Conservation (phyloP, 176 grass and related monocot species). For the Oryza coarctata region DNA sequence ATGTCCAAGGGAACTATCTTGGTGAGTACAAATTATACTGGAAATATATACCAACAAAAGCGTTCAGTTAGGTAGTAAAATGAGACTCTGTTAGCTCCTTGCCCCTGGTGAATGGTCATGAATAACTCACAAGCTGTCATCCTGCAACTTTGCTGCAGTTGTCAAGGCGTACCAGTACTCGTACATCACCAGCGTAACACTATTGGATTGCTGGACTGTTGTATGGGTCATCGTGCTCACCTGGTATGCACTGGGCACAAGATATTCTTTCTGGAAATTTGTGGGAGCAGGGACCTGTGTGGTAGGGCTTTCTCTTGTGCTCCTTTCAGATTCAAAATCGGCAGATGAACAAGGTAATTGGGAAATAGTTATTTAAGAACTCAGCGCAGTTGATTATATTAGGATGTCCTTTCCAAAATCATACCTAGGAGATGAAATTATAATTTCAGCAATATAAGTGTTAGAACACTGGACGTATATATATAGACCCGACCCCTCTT, state of each 20-base stretch:
- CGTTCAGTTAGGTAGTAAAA: not conserved
- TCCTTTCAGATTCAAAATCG: constrained; percentile 60
- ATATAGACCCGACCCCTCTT: too few relatives aligned
- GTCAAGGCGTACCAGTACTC: constrained; percentile 79
- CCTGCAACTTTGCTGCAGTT: constrained; percentile 37
- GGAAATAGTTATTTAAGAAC: not conserved
- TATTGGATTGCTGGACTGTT: constrained; percentile 81
- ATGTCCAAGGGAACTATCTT: constrained; percentile 81
- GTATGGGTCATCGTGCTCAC: constrained; percentile 73
- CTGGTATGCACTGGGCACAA: constrained; percentile 64
- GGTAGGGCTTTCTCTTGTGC: constrained; percentile 58
- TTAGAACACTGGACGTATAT: too few relatives aligned
- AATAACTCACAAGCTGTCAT: not conserved
- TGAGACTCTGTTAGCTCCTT: not conserved
- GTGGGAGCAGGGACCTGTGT: constrained; percentile 53
- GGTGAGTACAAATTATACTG: constrained; percentile 42
- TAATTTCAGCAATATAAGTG: not conserved
- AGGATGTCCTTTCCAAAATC: not conserved
- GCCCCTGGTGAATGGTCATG: not conserved
- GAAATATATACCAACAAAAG: not conserved
- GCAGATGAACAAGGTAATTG: constrained; percentile 32
- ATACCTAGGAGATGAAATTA: not conserved
- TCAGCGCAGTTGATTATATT: not conserved
- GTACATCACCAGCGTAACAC: constrained; percentile 70
- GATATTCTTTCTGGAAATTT: constrained; percentile 67